Conservation (phyloP, 129 eudicot genomes). For the Lactuca sativa region DNA sequence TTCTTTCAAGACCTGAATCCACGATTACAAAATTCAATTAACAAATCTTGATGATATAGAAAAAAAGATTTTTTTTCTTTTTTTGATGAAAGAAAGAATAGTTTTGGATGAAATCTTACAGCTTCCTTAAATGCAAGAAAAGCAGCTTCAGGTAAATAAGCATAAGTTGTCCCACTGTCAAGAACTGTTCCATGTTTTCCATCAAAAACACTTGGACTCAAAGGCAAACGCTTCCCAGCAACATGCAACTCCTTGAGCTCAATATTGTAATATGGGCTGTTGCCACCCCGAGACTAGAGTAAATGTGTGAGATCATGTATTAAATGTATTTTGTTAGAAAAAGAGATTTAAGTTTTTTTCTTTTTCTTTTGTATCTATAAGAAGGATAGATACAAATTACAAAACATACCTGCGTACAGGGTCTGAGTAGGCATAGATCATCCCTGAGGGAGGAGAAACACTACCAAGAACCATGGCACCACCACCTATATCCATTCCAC, state of each 20-base stretch:
- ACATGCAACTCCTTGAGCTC: slow-evolving; percentile 89
- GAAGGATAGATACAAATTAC: slow-evolving; percentile 27
- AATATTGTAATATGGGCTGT: slow-evolving; percentile 99
- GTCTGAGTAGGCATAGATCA: slow-evolving; percentile 70
- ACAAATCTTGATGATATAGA: neutral
- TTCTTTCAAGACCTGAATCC: slow-evolving; percentile 62
- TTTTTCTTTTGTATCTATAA: slow-evolving; percentile 25
- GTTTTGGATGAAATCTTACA: slow-evolving; percentile 43
- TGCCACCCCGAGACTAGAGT: slow-evolving; percentile 99
- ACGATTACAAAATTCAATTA: neutral
- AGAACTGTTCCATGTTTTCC: slow-evolving; percentile 84
- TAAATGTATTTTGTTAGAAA: slow-evolving; percentile 53
- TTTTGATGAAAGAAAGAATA: neutral
- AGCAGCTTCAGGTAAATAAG: slow-evolving; percentile 85
- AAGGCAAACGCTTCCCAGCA: slow-evolving; percentile 78
- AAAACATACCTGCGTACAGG: slow-evolving; percentile 84
- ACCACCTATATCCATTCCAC: slow-evolving; percentile 97
- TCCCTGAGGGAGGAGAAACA: slow-evolving; percentile 66
- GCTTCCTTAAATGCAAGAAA: slow-evolving; percentile 78
- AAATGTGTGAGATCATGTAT: slow-evolving; percentile 90
- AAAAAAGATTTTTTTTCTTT: too few relatives aligned
- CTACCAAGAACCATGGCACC: slow-evolving; percentile 99
- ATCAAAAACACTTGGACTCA: slow-evolving; percentile 66
- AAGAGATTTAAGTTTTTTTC: slow-evolving; percentile 21
- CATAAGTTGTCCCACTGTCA: slow-evolving; percentile 95